Evolutionary conservation across 345 rosid species (phyloP).

Genomic region (Pseudoturritis turrita): DNA sequence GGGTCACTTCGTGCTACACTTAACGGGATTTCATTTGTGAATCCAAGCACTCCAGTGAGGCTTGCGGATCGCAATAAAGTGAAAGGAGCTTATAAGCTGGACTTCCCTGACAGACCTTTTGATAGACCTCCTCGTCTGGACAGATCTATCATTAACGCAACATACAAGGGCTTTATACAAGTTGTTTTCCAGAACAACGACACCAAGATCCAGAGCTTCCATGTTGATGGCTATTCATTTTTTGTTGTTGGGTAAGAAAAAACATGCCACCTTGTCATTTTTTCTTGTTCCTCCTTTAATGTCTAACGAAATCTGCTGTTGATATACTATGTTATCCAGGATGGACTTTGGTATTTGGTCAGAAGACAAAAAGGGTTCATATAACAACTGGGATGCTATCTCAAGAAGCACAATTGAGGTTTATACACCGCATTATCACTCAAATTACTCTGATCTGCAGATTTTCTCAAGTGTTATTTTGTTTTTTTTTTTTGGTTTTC

Average conservation of each 20-base stretch:
- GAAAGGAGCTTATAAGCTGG: slow-evolving; percentile 85
- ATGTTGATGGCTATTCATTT: slow-evolving; percentile 79
- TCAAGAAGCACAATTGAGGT: slow-evolving; percentile 80
- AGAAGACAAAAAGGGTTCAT: slow-evolving; percentile 57
- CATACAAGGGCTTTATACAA: slow-evolving; percentile 83
- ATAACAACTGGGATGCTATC: slow-evolving; percentile 72
- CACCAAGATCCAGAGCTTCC: slow-evolving; percentile 85
- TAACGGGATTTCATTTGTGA: slow-evolving; percentile 81
- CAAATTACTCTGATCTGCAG: neutral
- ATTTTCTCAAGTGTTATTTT: neutral
- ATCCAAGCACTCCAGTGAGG: slow-evolving; percentile 63
- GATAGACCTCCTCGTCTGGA: slow-evolving; percentile 49
- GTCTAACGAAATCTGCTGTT: neutral
- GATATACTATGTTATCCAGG: slow-evolving; percentile 60
- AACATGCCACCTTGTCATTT: neutral
- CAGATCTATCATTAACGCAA: slow-evolving; percentile 76
- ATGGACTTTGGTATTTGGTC: slow-evolving; percentile 95
- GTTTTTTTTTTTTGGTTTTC: neutral
- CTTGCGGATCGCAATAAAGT: slow-evolving; percentile 67
- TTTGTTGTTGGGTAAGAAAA: slow-evolving; percentile 77
- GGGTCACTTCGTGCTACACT: slow-evolving; percentile 65
- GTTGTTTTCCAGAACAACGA: slow-evolving; percentile 85
- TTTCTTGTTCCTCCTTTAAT: neutral
- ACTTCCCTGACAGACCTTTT: slow-evolving; percentile 76
- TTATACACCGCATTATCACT: slow-evolving; percentile 31